Evolutionary conservation across 148 eudicot genomes (phyloP), one percentile per base, ranked within the genome.

Genomic region (Talinum fruticosum): DNA sequence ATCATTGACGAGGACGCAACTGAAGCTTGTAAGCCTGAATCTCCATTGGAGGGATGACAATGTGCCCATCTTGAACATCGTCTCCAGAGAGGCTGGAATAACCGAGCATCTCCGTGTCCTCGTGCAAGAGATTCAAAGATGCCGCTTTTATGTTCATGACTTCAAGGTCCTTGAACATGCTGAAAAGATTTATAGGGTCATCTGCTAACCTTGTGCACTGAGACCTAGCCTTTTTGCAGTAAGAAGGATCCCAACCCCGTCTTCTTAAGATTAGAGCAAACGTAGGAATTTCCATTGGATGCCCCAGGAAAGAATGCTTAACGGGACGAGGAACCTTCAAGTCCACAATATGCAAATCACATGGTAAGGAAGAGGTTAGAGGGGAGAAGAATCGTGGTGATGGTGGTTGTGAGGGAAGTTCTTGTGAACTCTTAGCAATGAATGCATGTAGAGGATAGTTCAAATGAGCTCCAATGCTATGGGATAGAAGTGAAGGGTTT

Each of bases 31-130:
- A 96, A 33, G 97, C 95, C 86, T 91, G 98, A 75, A 96, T 86
- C 81, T 96, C 99, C 99, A 93, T 96, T 35, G 99, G 98, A 21
- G 98, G 84, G 54, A 96, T 91, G 54, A 90, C 83, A 66, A 96
- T 82, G 54, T 89, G 90, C 68, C 99, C 97, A 75, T 92, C 98
- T 80, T 83, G 92, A 78, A 88, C 87, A 61, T 86, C 88, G 62
- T 88, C 91, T 83, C 91, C 89, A 66, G 83, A 78, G 26, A 87
- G 90, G 80, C 89, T 90, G 54, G 85, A 72, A 33, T 96, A 96
- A 29, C 99, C 97, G 30, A 96, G 95, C 89, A 89, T 82, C 73
- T 91, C 97, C 1, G 88, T 79, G 41, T 96, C 99, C 64, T 96
- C 98, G 73, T 93, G 98, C 72, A 93, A 74, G 77, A 96, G 97